Evolutionary conservation across 2,329 filamentous ascomycete species (phyloP).

Genomic region (Sclerotinia borealis): DNA sequence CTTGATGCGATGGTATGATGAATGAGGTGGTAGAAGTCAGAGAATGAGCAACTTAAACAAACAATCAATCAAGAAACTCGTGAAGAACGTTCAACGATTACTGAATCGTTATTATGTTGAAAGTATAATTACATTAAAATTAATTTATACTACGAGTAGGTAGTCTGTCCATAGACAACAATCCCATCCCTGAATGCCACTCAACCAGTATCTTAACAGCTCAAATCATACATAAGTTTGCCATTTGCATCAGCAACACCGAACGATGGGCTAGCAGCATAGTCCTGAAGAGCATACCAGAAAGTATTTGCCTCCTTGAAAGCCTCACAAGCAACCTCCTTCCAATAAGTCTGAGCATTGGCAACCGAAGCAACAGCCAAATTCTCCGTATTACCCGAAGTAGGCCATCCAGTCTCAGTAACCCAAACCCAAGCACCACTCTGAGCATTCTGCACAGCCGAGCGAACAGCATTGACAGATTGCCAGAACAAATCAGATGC

Average conservation of each 20-base stretch:
- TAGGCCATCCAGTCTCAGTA: constrained; percentile 62
- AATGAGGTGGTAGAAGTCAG: neutral
- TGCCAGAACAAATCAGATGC: constrained; percentile 48
- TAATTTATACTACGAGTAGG: neutral
- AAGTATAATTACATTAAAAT: neutral
- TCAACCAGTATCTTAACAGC: constrained; percentile 15
- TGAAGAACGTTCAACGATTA: neutral
- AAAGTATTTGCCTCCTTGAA: constrained; percentile 51
- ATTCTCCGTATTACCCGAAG: constrained; percentile 47
- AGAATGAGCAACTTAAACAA: neutral
- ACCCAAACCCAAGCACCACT: constrained; percentile 52
- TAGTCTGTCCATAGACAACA: neutral
- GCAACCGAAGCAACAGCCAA: constrained; percentile 47
- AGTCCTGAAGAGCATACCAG: constrained; percentile 58
- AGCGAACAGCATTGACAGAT: constrained; percentile 28
- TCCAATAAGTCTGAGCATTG: constrained; percentile 61
- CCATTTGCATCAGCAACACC: constrained; percentile 34
- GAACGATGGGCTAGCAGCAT: constrained; percentile 36
- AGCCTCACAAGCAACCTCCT: constrained; percentile 51
- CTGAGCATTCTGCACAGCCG: constrained; percentile 38
- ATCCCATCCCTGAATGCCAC: neutral
- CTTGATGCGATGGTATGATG: neutral
- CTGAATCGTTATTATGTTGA: neutral
- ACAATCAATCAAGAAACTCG: neutral
- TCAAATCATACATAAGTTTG: constrained; percentile 25